Conservation (phyloP, 495 filamentous ascomycete genomes). For the Penicillium paxilli region DNA sequence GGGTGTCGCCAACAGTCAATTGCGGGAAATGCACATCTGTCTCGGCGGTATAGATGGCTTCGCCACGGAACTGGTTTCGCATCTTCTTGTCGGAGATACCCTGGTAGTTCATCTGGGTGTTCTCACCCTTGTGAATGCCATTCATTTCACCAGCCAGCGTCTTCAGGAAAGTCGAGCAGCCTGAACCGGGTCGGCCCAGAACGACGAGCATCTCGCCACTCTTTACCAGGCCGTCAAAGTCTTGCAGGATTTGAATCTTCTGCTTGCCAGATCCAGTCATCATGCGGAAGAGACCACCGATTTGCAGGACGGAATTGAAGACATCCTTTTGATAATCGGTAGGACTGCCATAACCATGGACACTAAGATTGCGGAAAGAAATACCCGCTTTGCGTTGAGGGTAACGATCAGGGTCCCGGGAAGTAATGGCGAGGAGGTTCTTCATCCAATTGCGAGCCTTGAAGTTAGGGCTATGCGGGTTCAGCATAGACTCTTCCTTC, state of each 20-base stretch:
- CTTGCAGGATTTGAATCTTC: constrained; percentile 67
- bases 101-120: constrained; percentile 68
- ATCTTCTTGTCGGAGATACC: constrained; percentile 73
- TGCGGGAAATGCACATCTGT: constrained; percentile 69
- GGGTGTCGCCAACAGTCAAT: constrained; percentile 64
- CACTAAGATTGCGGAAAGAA: constrained; percentile 62
- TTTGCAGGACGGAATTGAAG: constrained; percentile 63
- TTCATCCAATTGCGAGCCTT: constrained; percentile 53
- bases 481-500: constrained; percentile 43
- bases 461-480: constrained; percentile 49
- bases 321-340: constrained; percentile 86
- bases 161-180: constrained; percentile 74
- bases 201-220: constrained; percentile 82
- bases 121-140: constrained; percentile 62
- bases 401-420: constrained; percentile 49
- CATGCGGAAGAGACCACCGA: constrained; percentile 44
- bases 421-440: constrained; percentile 48
- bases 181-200: constrained; percentile 71
- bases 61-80: constrained; percentile 67
- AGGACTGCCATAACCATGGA: constrained; percentile 73
- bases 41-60: constrained; percentile 65
- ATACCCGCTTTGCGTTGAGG: constrained; percentile 46
- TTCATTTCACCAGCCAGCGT: constrained; percentile 70
- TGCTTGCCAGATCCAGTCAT: constrained; percentile 49
- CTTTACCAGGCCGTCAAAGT: constrained; percentile 71